Evolutionary conservation across 1,284 basidiomycete species (phyloP), one percentile per base, ranked within the genome.

Genomic region (Wolfiporia cocos): DNA sequence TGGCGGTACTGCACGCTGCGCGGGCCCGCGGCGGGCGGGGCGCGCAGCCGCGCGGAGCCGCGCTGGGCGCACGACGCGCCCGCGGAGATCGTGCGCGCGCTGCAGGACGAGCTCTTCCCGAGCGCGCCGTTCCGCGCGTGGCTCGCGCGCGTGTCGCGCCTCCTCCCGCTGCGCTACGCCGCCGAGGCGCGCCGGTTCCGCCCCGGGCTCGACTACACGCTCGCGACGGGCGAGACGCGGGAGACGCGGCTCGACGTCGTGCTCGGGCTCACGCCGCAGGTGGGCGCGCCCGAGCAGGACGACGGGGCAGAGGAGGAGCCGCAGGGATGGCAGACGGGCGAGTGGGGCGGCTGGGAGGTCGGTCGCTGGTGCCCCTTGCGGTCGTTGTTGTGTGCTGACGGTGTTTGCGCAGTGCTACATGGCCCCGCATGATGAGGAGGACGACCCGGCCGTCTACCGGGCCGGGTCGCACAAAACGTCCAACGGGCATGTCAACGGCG

Each of bases 291-390:
- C 7, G 32, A 62, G 63, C 50, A 4, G 63, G 66, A 4, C 60
- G 73, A 41, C 18, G 49, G 49, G 30, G 59, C 48, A 55, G 48
- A 50, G 39, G 35, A 32, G 30, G 63, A 59, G 47, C 57, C 54
- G 44, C 62, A 55, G n/a, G 81, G 78, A 18, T 92, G 89, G 89
- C 72, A 79, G 55, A 71, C 71, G 26, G 85, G 86, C 14, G 81
- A 88, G 49, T 90, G 90, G 75, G 93, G 93, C 42, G 93, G 92
- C 18, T 96, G 93, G 93, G 92, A 96, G 75, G 86, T 86, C 48
- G 38, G 73, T 61, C 28, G 15, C 21, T 7, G 7, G 12, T 32
- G 43, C 43, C 39, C 34, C 39, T 46, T 40, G 44, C 18, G n/a
- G 4, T 19, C 39, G 49, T 39, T 31, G n/a, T 31, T 37, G 39